Evolutionary conservation across 352 stramenopile genomes (phyloP), one percentile per base, ranked within the genome.

Genomic region (Phytopythium chamaehyphon): DNA sequence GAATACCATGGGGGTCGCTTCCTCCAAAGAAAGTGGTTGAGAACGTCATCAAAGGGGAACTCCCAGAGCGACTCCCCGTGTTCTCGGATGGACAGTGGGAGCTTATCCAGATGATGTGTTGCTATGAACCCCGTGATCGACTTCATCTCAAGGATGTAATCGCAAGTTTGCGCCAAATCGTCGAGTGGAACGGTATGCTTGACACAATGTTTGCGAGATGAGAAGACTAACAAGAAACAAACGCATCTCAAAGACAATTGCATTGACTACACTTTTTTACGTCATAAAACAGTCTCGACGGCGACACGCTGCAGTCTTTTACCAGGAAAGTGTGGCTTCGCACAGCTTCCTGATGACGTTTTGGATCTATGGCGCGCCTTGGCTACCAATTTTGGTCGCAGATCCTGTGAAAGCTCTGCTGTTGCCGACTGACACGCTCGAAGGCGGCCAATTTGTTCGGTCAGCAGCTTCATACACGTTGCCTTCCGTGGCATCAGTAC

Each of bases 401-500:
- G 5, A 10, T 19, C 26, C 44, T n/a, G 22, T 43, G 16, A 21
- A 3, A 43, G n/a, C 38, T 7, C 42, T 35, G 42, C 22, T n/a
- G 15, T 22, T 36, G 42, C 6, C 22, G 46, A 40, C 8, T 18
- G 12, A 2, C 15, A 22, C 2, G 21, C 19, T 5, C 33, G 28
- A 5, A 52, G 33, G 3, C 46, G 46, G 19, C 77, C 77, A 15
- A 84, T 62, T 38, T 86, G 73, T 40, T 83, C 62, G 16, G 69
- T 51, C 22, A 91, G 23, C 6, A 79, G n/a, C 54, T 91, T 89
- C 77, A 87, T 82, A 55, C 76, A 89, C 19, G 79, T 64, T 9
- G 65, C 76, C 49, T 70, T 75, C 10, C 81, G 77, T 4, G 76
- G 60, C 16, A 70, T 61, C 28, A 89, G 61, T 14, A 53, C 43